These are phyloP conservation scores for Vigna reflexopilosa DNA, from an alignment of 306 rosid species.

Conservation along the genomic window DNA sequence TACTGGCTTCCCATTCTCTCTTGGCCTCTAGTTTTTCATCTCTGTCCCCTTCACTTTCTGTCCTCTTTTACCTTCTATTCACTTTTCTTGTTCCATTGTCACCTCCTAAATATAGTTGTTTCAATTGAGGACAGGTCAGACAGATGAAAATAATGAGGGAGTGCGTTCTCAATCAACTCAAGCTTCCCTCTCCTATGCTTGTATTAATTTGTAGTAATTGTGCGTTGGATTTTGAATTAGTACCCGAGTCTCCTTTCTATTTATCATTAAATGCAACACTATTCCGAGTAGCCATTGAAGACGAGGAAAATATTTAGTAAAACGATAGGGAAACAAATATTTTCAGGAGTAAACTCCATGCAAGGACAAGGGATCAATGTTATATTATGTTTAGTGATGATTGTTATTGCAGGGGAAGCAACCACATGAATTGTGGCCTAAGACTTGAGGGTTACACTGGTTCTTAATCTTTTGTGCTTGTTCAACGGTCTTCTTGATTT, in stretches of 20 bases:
- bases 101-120: background rate
- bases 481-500: conserved; percentile 61
- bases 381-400: conserved; percentile 26
- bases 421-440: conserved; percentile 70
- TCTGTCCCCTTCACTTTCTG: too few species aligned
- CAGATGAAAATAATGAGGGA: too few species aligned
- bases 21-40: conserved; percentile 42
- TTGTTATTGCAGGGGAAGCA: conserved; percentile 78
- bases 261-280: background rate
- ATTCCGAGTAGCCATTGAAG: background rate
- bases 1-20: conserved; percentile 67
- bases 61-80: too few species aligned
- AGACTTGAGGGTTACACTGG: conserved; percentile 48
- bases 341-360: background rate
- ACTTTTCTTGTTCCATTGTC: background rate
- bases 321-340: background rate
- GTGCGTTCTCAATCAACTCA: too few species aligned
- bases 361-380: background rate
- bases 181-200: too few species aligned
- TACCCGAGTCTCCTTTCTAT: too few species aligned
- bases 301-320: background rate
- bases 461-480: conserved; percentile 63
- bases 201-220: too few species aligned
- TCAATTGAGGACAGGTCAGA: too few species aligned
- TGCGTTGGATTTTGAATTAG: too few species aligned